Base-by-base conservation (phyloP, 331 rosid genomes). In the Prunus yedoensis region DNA sequence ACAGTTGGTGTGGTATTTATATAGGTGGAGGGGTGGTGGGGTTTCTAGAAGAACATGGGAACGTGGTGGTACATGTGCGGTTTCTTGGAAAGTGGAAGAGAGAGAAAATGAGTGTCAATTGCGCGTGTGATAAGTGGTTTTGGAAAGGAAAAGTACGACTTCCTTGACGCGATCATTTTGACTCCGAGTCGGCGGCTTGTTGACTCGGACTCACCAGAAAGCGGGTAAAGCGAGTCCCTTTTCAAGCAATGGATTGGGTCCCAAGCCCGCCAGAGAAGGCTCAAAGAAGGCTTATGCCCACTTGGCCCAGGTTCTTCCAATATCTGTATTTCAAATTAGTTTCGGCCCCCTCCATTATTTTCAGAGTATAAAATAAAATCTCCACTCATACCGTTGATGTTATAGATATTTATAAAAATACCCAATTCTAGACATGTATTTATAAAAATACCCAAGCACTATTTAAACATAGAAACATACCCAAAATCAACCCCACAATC, bases 171-270 rank as follows among this genome's bases (percentile, higher is more conserved):
- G 50, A 35, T 3, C 23, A 9, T 43, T 73, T 75, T 74, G 70
- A 85, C 81, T 65, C 81, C 49, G 46, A 68, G 63, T 70, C 21
- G 88, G 87, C 87, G 77, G 82, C 87, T 73, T 11, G 8, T 77
- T 66, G 81, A 79, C 81, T 65, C 74, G 43, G 63, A 68, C 60
- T 5, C 28, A n/a, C 13, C 18, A 65, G 12, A 38, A 10, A 27
- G 16, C 10, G 2, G 43, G 30, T 10, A 18, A 20, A 52, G 27
- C 20, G 30, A 21, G 52, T 10, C 45, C 21, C 35, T 32, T 32
- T 63, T 41, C 3, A 17, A 0, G 68, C 68, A 18, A 63, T 0
- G 28, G 17, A 23, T 28, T 41, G 25, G 28, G 68, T 59, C 1
- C 20, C 1, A 38, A 56, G 77, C 28, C 77, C 58, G 68, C 68